Percentiles rank a stretch among this genome's conserved stretches.
phyloP scores from a whole-genome alignment of 1,284 basidiomycete species.

The Inonotus hispidus region DNA sequence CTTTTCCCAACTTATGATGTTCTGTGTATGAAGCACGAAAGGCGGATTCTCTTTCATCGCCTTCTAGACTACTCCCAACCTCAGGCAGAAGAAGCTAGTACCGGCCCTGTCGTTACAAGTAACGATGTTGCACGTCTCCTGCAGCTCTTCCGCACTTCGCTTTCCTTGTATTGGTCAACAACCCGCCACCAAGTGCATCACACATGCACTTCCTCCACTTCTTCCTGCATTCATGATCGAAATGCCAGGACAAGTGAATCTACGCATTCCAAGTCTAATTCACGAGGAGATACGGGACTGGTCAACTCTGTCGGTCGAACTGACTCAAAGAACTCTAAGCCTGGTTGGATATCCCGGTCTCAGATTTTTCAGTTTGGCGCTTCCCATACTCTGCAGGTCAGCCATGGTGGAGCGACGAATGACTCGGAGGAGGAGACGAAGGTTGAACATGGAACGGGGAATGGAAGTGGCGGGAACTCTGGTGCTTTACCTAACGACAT shows the following conservation, averaged over 20 bases:
- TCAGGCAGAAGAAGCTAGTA: not conserved
- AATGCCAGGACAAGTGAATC: no score
- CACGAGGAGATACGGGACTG: no score
- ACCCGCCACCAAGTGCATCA: conserved; percentile 25
- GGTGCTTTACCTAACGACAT: not conserved
- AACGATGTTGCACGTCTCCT: conserved; percentile 72
- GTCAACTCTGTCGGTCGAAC: no score
- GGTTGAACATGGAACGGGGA: conserved; percentile 1
- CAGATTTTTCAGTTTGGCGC: not conserved
- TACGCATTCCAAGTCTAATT: no score
- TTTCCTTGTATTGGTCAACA: conserved; percentile 65
- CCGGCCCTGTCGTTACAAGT: conserved; percentile 52
- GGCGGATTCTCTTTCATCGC: not conserved
- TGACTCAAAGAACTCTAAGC: not conserved
- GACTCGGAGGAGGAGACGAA: conserved; percentile 11
- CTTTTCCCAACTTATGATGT: conserved; percentile 58
- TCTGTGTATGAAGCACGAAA: conserved; percentile 44
- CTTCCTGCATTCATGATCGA: not conserved
- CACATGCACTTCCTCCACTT: conserved; percentile 31
- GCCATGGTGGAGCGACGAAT: not conserved
- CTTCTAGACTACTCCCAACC: not conserved
- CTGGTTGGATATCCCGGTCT: not conserved
- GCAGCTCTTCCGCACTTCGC: conserved; percentile 77
- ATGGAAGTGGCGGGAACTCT: not conserved
- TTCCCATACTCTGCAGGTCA: not conserved